Base-by-base conservation (phyloP, 2,329 filamentous ascomycete genomes). In the Pseudogymnoascus sp. region DNA sequence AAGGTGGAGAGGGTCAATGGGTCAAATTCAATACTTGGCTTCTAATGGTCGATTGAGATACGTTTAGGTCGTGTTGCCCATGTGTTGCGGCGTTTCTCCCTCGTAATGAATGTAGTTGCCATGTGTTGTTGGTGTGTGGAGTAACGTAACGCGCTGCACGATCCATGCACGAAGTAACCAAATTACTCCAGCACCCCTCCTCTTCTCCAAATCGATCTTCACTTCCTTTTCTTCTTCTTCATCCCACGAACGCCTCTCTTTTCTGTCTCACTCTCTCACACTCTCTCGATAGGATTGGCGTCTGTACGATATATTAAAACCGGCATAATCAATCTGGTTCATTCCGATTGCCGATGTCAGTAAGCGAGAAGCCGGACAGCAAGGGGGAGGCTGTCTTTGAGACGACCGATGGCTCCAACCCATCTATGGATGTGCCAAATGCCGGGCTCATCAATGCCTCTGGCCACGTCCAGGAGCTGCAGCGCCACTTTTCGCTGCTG, bases 381-480 rank as follows among this genome's bases (percentile, higher is more conserved):
- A 53, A 53, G 43, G 43, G 9, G 25, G 43, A 6, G 3, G 43
- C 25, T 6, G 43, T 53, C 25, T 1, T 53, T 30, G 43, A 53
- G 7, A 33, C 18, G 4, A 6, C n/a, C 3, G 43, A n/a, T 7
- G 25, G 43, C 43, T 53, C 43, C 14, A 30, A 25, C 25, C 25
- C 25, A 6, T 33, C 43, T 12, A 1, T 53, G 5, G 43, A 53
- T 12, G n/a, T 30, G 25, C 43, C 43, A 30, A 30, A 15, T 53
- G 22, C 25, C 14, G 43, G 43, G 8, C 9, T 53, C 2, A 53
- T 76, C 66, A 76, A 76, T 65, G 74, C 75, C 3, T 74, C 75
- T 1, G 75, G 75, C 0, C 75, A 77, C 61, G 71, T 74, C 36
- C 75, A 77, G 57, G 72, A 74, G 59, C 70, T 77, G 2, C 67